Evolutionary conservation across 2,329 filamentous ascomycete species (phyloP), one percentile per base, ranked within the genome.

Genomic region (Gaeumannomyces sp.): DNA sequence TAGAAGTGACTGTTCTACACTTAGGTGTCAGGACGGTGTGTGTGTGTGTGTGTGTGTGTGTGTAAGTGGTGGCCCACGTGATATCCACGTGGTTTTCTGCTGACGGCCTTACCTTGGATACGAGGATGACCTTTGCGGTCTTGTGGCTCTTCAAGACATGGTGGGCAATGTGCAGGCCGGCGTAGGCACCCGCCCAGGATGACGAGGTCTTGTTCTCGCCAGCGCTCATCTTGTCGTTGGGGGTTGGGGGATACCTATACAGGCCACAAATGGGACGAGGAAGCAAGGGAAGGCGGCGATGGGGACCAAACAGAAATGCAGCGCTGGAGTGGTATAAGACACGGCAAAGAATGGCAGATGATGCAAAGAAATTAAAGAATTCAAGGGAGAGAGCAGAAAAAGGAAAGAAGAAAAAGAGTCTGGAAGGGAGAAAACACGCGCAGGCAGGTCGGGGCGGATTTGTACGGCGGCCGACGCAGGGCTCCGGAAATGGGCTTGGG

Each of bases 1-100:
- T 80, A 86, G 68, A 86, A 83, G 69, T 86, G 83, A 67, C 77
- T 80, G 69, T 80, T 85, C 81, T 85, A 74, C 38, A 50, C 7
- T 53, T 53, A 19, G 16, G 38, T 45, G 38, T 45, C 16, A 45
- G 38, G 13, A 8, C 10, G 13, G 8, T 35, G 5, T 35, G 10
- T 13, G n/a, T n/a, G n/a, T n/a, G n/a, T n/a, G n/a, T n/a, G n/a
- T n/a, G n/a, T n/a, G 38, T 45, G 35, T 1, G 2, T 10, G 11
- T 38, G 38, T 45, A 45, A 45, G 38, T 45, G 16, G 38, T 2
- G 6, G 14, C 4, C 33, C 38, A 45, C 38, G 38, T 38, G n/a
- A 3, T 45, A 16, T 33, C 11, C 59, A 16, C 59, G n/a, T 60
- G n/a, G 14, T 3, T 27, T 13, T 60, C 14, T 38, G 28, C 59